phyloP scores from a whole-genome alignment of 2,329 filamentous ascomycete genomes.

The Monosporascus ibericus region DNA sequence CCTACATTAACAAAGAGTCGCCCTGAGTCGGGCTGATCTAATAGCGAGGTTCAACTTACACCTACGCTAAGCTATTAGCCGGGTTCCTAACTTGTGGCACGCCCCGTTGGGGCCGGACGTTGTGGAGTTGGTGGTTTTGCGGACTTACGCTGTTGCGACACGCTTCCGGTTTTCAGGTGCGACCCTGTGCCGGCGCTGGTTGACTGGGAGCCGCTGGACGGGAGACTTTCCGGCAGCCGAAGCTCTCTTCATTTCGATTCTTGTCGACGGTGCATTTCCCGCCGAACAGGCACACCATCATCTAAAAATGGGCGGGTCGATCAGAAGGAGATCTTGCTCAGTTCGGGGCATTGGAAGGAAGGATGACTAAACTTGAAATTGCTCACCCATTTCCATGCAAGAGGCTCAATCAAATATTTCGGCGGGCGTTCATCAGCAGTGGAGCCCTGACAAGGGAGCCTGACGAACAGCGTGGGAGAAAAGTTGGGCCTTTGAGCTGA shows the following conservation, averaged over 20 bases:
- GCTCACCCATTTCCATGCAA: neutral
- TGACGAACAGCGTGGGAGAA: neutral
- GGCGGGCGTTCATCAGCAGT: neutral
- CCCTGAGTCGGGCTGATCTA: too few species aligned
- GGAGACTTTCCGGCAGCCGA: neutral
- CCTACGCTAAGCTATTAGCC: neutral
- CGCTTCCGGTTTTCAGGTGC: conserved; percentile 40
- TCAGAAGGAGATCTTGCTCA: too few species aligned
- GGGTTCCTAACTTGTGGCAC: neutral
- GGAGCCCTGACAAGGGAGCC: neutral
- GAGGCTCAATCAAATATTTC: conserved; percentile 1
- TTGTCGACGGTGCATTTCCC: neutral
- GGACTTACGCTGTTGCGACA: conserved; percentile 42
- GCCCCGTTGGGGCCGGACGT: neutral
- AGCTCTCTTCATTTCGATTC: neutral
- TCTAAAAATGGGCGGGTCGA: neutral
- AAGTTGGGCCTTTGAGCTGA: neutral
- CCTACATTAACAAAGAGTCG: conserved; percentile 1
- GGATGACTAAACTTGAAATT: neutral
- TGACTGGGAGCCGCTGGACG: conserved; percentile 39
- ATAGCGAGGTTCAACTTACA: neutral
- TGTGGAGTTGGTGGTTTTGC: neutral
- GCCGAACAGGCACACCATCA: neutral
- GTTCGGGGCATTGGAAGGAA: neutral
- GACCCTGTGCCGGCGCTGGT: conserved; percentile 43